Evolutionary conservation across 2,329 filamentous ascomycete species (phyloP), one percentile per base, ranked within the genome.

Genomic region (Ophiostoma pallidulum): DNA sequence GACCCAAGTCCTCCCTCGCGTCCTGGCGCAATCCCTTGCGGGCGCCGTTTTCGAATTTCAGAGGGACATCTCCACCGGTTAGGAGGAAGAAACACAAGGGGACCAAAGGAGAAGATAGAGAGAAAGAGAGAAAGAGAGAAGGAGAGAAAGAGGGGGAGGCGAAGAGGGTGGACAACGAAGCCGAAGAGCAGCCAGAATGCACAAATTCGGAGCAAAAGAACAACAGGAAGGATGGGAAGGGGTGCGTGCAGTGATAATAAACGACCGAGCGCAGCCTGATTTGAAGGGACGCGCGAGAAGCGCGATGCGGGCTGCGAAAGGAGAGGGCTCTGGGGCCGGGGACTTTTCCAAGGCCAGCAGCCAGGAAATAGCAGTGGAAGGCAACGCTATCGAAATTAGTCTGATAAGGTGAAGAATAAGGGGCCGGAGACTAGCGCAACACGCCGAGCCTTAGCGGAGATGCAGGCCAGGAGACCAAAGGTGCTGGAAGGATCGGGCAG

Each of bases 211-310:
- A 41, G 24, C 1, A 26, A 26, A 32, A 29, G 10, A 42, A 13
- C 19, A 18, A 31, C 40, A 35, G 24, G 19, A 32, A 26, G 24
- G 24, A 5, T 8, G 8, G 37, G 28, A 36, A 14, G 20, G 40
- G 26, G 41, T 38, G 24, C 26, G 22, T 38, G 18, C 33, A 22
- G 36, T 8, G 26, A 10, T 5, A 28, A 10, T 5, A 45, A 28
- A 19, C 24, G 36, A 45, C 33, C 37, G n/a, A 48, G 33, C 31
- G 24, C 24, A 20, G 24, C 8, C 19, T 39, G 20, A 22, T n/a
- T 12, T 7, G 9, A 8, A 20, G 26, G 31, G 47, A 51, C 50
- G 52, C 52, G 52, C 52, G 50, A 54, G 49, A 55, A 50, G 53
- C 53, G 53, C 51, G 53, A 50, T 41, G 45, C 18, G 24, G 39